Conservation (phyloP, 352 stramenopile species). For the Bremia lactucae region DNA sequence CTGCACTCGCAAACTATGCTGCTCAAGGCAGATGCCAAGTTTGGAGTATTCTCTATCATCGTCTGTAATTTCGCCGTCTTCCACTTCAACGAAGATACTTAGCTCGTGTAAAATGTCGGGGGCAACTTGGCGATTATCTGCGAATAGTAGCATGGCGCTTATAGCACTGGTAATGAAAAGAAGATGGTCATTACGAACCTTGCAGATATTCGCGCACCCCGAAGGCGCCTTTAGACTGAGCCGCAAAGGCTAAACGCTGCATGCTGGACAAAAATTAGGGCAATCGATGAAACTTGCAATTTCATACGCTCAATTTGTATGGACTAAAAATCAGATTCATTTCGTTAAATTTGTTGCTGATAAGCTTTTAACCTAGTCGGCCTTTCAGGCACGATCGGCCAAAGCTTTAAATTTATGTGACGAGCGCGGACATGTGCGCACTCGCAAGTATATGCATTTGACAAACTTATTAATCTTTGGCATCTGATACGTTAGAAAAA, state of each 20-base stretch:
- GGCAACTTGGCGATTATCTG: slow-evolving; percentile 31
- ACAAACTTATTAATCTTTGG: too few relatives aligned
- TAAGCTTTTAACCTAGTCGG: too few relatives aligned
- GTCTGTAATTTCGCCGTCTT: not conserved
- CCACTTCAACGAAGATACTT: slow-evolving; percentile 6
- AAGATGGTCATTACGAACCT: slow-evolving; percentile 8
- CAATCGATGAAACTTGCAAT: too few relatives aligned
- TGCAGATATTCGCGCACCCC: slow-evolving; percentile 32
- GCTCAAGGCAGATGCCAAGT: slow-evolving; percentile 34
- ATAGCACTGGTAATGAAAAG: not conserved
- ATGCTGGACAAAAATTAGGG: too few relatives aligned
- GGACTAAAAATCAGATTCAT: too few relatives aligned
- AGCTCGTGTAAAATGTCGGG: slow-evolving; percentile 26
- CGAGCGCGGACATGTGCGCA: too few relatives aligned
- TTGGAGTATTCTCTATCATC: not conserved
- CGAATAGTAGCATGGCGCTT: not conserved
- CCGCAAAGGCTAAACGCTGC: slow-evolving; percentile 24
- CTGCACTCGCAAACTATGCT: slow-evolving; percentile 28
- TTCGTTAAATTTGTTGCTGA: too few relatives aligned
- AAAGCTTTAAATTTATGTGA: too few relatives aligned
- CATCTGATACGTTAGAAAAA: too few relatives aligned
- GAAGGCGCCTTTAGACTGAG: slow-evolving; percentile 26
- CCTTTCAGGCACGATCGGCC: too few relatives aligned
- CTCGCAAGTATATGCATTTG: too few relatives aligned
- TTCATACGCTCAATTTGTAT: too few relatives aligned